A percentile compares a stretch with the other conserved stretches of the same genome.
Evolutionary conservation across 1,139 yeast genomes (phyloP).

Genomic region (Lodderomyces orthopsilosis): DNA sequence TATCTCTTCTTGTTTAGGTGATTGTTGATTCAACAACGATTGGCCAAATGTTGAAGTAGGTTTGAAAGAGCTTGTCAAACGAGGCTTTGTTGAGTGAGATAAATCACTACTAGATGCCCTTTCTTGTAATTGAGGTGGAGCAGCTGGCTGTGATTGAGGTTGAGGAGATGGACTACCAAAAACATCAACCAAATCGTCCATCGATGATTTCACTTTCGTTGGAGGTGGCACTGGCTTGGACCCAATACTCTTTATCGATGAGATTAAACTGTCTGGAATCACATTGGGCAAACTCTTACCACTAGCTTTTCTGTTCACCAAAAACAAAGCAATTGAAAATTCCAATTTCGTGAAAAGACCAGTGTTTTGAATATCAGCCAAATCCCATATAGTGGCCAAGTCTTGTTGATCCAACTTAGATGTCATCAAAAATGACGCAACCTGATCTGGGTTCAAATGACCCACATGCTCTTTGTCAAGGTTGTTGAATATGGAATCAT

Average conservation of each 20-base stretch:
- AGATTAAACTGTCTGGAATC: conserved; percentile 53
- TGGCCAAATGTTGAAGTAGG: conserved; percentile 77
- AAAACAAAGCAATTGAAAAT: conserved; percentile 89
- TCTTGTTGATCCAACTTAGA: conserved; percentile 83
- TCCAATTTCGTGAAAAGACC: conserved; percentile 80
- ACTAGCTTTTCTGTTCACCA: conserved; percentile 78
- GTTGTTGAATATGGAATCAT: conserved; percentile 72
- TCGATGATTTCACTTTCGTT: conserved; percentile 39
- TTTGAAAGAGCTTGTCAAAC: conserved; percentile 39
- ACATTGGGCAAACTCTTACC: conserved; percentile 77
- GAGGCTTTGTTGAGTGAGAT: conserved; percentile 39
- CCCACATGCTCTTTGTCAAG: conserved; percentile 69
- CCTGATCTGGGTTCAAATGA: conserved; percentile 68
- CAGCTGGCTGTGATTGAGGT: conserved; percentile 9
- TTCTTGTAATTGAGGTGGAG: conserved; percentile 13
- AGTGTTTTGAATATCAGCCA: conserved; percentile 84
- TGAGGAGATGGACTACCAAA: conserved; percentile 40
- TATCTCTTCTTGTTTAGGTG: conserved; percentile 8
- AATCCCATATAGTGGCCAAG: conserved; percentile 90
- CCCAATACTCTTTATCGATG: conserved; percentile 22
- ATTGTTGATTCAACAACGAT: conserved; percentile 39
- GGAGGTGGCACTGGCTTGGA: neutral
- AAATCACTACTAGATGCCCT: conserved; percentile 37
- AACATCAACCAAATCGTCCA: conserved; percentile 64
- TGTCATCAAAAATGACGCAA: conserved; percentile 85